Evolutionary conservation across 139 green algal genomes (phyloP).

Genomic region (Chlorella sp.): DNA sequence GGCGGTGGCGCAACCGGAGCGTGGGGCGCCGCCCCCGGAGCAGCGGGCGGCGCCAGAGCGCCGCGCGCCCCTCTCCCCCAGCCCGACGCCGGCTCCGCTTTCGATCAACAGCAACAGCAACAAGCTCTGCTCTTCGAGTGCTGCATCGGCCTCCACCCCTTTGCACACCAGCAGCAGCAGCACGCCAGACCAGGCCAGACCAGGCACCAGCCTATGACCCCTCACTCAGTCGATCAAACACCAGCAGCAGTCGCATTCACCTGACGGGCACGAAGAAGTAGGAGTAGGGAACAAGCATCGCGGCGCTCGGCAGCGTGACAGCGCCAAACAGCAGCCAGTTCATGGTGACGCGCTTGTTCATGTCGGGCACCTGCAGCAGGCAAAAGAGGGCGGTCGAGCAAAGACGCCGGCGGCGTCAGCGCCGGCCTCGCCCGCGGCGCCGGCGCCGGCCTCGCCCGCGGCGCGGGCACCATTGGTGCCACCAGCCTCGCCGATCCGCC

Average conservation of each 20-base stretch:
- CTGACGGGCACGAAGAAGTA: constrained; percentile 83
- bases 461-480: too few relatives aligned
- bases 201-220: neutral
- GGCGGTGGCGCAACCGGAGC: neutral
- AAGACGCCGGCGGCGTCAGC: too few relatives aligned
- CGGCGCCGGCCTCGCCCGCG: too few relatives aligned
- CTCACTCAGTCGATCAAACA: neutral
- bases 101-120: neutral
- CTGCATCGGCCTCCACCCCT: neutral
- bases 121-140: neutral
- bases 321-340: constrained; percentile 86
- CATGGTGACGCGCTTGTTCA: constrained; percentile 89
- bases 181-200: neutral
- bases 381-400: too few relatives aligned
- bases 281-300: constrained; percentile 64
- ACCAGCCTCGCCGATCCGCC: too few relatives aligned
- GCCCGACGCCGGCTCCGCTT: neutral
- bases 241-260: constrained; percentile 27
- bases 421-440: too few relatives aligned
- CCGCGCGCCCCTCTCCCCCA: neutral
- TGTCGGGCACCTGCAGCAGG: too few relatives aligned
- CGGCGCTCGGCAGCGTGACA: constrained; percentile 61
- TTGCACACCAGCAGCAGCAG: too few relatives aligned
- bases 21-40: neutral
- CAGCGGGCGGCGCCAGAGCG: neutral